Evolutionary conservation across 768 basidiomycete genomes (phyloP).

Genomic region (Lentinula lateritia): DNA sequence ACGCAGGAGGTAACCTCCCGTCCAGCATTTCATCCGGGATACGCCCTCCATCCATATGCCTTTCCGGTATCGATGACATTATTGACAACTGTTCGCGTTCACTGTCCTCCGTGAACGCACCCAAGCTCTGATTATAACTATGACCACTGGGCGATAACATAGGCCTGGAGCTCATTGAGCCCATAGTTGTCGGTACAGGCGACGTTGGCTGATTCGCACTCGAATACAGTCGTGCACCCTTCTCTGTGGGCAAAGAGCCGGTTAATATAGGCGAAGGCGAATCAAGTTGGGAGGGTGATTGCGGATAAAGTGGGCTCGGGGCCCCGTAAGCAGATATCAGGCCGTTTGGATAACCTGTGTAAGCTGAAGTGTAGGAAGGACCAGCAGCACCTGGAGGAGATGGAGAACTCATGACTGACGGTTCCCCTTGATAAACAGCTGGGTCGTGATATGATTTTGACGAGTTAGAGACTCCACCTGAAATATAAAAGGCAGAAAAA

Average conservation of each 20-base stretch:
- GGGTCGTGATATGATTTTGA: background rate
- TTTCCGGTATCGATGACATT: slow-evolving; percentile 9
- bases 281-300: background rate
- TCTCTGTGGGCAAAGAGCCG: background rate
- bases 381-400: background rate
- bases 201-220: background rate
- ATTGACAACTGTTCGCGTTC: slow-evolving; percentile 12
- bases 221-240: background rate
- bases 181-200: background rate
- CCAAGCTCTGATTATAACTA: background rate
- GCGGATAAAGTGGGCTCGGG: background rate
- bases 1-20: slow-evolving; percentile 18
- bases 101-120: background rate
- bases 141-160: background rate
- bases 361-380: background rate
- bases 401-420: background rate
- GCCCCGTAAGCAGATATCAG: background rate
- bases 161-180: background rate
- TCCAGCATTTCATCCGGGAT: slow-evolving; percentile 10
- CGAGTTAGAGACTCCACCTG: background rate
- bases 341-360: background rate
- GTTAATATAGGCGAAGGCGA: background rate
- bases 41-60: slow-evolving; percentile 16
- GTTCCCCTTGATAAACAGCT: background rate
- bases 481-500: background rate